Evolutionary conservation across 23 red algal species (phyloP).

Genomic region (Gracilaria vermiculophylla): DNA sequence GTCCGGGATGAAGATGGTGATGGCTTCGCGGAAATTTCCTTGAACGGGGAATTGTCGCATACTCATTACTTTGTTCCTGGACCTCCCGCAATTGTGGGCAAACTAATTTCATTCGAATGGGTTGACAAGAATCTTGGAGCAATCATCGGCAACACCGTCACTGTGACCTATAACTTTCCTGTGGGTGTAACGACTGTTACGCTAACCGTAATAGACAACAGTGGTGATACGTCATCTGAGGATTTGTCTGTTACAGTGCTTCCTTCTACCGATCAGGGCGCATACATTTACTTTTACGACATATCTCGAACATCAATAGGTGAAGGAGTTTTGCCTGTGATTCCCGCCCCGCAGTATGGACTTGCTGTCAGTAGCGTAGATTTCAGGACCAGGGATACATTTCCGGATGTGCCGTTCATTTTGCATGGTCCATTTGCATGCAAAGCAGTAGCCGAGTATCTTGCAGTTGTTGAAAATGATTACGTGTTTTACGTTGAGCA

Average conservation of each 20-base stretch:
- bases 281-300: constrained; percentile 54
- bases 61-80: constrained; percentile 71
- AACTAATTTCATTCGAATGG: constrained; percentile 49
- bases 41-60: constrained; percentile 60
- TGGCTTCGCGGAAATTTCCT: constrained; percentile 27
- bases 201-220: constrained; percentile 48
- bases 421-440: constrained; percentile 33
- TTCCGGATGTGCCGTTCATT: constrained; percentile 40
- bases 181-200: constrained; percentile 59
- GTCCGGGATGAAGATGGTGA: constrained; percentile 55
- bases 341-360: constrained; percentile 5
- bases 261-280: constrained; percentile 35
- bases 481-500: constrained; percentile 39
- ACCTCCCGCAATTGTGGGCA: constrained; percentile 41
- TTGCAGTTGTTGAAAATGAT: constrained; percentile 23
- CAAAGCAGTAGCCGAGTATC: constrained; percentile 20
- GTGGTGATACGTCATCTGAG: constrained; percentile 37
- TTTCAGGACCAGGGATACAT: background rate
- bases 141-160: constrained; percentile 3
- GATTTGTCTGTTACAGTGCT: constrained; percentile 38
- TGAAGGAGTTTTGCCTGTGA: background rate
- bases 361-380: background rate
- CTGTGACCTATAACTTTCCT: constrained; percentile 31
- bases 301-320: constrained; percentile 4
- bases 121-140: constrained; percentile 16